A percentile compares a stretch with the other conserved stretches of the same genome.
Evolutionary conservation across 2,329 filamentous ascomycete genomes (phyloP).

Genomic region (Alternaria ethzedia): DNA sequence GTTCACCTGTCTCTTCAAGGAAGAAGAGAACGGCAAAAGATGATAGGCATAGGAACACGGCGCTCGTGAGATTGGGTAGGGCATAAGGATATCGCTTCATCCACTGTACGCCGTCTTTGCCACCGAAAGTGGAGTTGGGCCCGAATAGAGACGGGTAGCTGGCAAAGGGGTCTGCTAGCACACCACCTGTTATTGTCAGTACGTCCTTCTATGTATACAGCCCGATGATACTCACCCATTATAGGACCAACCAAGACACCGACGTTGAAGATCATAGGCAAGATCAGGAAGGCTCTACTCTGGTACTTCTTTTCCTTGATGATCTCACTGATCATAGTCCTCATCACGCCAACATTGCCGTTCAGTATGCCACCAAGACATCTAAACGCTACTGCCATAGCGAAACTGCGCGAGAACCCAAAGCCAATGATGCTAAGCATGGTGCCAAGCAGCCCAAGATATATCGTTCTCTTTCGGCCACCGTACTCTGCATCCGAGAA

Average conservation of each 20-base stretch:
- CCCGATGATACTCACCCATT: constrained; percentile 29
- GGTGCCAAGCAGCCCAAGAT: constrained; percentile 77
- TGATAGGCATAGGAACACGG: constrained; percentile 63
- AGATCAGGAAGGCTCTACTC: constrained; percentile 62
- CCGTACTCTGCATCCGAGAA: constrained; percentile 66
- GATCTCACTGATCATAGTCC: constrained; percentile 76
- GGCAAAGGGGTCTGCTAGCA: constrained; percentile 69
- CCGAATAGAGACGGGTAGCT: constrained; percentile 70
- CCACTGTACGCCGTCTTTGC: constrained; percentile 66
- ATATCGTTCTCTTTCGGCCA: constrained; percentile 78
- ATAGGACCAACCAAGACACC: constrained; percentile 56
- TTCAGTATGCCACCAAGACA: constrained; percentile 71
- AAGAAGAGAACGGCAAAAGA: constrained; percentile 65
- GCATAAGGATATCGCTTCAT: constrained; percentile 71
- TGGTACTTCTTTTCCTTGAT: constrained; percentile 71
- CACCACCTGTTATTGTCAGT: constrained; percentile 62
- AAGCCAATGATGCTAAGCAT: constrained; percentile 70
- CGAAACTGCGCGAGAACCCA: constrained; percentile 71
- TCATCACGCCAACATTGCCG: constrained; percentile 76
- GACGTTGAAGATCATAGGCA: constrained; percentile 73
- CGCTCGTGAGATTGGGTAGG: constrained; percentile 72
- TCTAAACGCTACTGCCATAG: constrained; percentile 67
- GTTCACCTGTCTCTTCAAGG: constrained; percentile 65
- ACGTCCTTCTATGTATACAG: no score
- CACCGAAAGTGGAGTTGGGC: constrained; percentile 62